Evolutionary conservation across 2,329 filamentous ascomycete species (phyloP).

Genomic region (Bipolaris gigantea): DNA sequence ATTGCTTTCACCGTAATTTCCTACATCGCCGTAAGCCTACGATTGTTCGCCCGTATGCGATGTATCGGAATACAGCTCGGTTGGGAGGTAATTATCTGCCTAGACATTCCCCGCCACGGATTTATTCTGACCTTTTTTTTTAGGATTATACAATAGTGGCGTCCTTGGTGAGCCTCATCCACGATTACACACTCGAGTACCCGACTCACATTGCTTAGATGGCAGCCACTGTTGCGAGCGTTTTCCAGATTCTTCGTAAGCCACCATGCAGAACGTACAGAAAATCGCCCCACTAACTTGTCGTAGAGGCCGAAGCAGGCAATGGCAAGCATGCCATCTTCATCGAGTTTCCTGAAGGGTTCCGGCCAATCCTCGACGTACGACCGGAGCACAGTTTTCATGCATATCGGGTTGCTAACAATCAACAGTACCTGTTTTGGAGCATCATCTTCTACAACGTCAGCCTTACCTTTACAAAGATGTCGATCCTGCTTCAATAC

Average conservation of each 20-base stretch:
- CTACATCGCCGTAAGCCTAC: slow-evolving; percentile 24
- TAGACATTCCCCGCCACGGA: too few species aligned
- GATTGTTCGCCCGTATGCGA: slow-evolving; percentile 25
- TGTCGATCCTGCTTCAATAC: slow-evolving; percentile 37
- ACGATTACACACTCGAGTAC: too few species aligned
- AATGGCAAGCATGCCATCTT: slow-evolving; percentile 30
- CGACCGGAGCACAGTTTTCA: neutral
- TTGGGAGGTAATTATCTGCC: slow-evolving; percentile 16
- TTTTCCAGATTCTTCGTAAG: slow-evolving; percentile 26
- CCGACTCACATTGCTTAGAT: neutral
- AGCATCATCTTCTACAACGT: slow-evolving; percentile 32
- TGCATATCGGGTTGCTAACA: slow-evolving; percentile 2
- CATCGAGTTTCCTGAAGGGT: slow-evolving; percentile 16
- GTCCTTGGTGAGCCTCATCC: neutral
- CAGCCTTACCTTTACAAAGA: slow-evolving; percentile 28
- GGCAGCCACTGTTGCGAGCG: slow-evolving; percentile 2
- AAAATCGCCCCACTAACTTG: neutral
- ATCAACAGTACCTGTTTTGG: slow-evolving; percentile 28
- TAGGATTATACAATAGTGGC: neutral
- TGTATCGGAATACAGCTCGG: slow-evolving; percentile 16
- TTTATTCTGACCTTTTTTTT: neutral
- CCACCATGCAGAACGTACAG: neutral
- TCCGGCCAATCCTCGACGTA: slow-evolving; percentile 21
- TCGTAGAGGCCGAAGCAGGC: slow-evolving; percentile 23
- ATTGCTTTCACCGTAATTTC: slow-evolving; percentile 25